Conservation (phyloP, 805 yeast genomes). For the Candida qinlingensis region DNA sequence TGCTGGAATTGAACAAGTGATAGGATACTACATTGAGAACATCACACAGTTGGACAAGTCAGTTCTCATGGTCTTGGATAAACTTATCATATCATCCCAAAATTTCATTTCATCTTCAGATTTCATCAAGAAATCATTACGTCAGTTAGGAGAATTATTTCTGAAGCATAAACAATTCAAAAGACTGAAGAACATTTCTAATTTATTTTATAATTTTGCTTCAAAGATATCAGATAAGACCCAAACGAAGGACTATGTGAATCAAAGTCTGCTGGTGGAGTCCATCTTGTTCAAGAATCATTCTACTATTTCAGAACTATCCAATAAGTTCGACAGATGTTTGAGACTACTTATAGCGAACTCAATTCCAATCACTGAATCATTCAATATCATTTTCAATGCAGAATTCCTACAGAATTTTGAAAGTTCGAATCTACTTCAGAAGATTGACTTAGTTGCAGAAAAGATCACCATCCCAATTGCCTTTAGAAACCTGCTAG, state of each 20-base stretch:
- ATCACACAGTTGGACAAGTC: neutral
- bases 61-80: conserved; percentile 5
- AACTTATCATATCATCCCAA: conserved; percentile 4
- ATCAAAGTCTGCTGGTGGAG: conserved; percentile 24
- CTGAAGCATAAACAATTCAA: conserved; percentile 26
- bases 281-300: conserved; percentile 14
- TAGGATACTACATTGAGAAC: conserved; percentile 5
- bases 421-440: conserved; percentile 8
- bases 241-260: neutral
- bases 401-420: conserved; percentile 11
- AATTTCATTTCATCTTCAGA: conserved; percentile 4
- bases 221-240: conserved; percentile 4
- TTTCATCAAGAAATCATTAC: conserved; percentile 12
- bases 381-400: conserved; percentile 9
- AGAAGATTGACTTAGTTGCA: conserved; percentile 15
- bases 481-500: conserved; percentile 2
- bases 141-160: conserved; percentile 20
- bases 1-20: neutral
- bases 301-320: conserved; percentile 17
- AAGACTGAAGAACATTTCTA: conserved; percentile 42
- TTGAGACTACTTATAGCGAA: conserved; percentile 22
- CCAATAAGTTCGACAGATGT: conserved; percentile 31
- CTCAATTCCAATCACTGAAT: neutral
- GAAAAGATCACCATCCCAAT: conserved; percentile 7
- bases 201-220: conserved; percentile 37